Conservation (phyloP, 768 basidiomycete genomes). For the Phallus indusiatus region DNA sequence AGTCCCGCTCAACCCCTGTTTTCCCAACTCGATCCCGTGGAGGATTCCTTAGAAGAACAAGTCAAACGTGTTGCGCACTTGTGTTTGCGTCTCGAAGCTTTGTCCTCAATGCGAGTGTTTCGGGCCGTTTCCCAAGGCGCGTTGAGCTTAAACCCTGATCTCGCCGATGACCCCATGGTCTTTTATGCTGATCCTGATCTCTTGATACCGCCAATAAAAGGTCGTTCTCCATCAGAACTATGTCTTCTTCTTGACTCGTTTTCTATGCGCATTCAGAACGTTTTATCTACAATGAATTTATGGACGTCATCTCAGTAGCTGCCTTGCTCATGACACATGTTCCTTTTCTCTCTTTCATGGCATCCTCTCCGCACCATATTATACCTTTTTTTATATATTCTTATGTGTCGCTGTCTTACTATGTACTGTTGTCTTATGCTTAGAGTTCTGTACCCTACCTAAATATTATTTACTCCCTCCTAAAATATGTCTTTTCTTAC, state of each 20-base stretch:
- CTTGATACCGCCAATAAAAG: constrained; percentile 59
- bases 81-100: constrained; percentile 71
- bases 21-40: background rate
- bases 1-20: background rate
- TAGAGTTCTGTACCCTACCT: background rate
- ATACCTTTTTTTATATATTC: background rate
- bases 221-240: constrained; percentile 64
- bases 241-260: constrained; percentile 70
- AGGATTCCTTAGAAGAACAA: constrained; percentile 36
- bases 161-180: constrained; percentile 22
- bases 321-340: background rate
- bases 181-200: constrained; percentile 52
- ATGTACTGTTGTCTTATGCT: background rate
- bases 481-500: background rate
- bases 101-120: constrained; percentile 56
- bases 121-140: constrained; percentile 24
- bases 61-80: constrained; percentile 64
- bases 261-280: constrained; percentile 68
- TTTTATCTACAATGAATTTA: constrained; percentile 25
- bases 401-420: background rate
- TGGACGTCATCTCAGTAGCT: background rate
- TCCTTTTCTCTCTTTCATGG: background rate
- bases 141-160: constrained; percentile 15
- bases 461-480: background rate
- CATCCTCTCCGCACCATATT: background rate